Base-by-base conservation (phyloP, 257 asterid genomes). In the Lycium barbarum region DNA sequence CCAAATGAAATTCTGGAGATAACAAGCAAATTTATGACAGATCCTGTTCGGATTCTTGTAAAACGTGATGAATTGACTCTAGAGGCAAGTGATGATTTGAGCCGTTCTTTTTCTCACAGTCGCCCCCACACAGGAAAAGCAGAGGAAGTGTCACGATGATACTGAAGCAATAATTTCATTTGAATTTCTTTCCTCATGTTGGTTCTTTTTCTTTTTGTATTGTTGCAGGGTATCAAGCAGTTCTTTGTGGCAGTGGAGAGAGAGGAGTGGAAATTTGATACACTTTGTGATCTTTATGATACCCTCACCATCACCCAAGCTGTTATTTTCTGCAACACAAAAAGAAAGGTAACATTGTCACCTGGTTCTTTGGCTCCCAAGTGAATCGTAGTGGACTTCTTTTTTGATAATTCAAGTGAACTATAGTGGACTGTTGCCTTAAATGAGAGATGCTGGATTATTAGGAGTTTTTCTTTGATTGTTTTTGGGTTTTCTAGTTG, bases 31-130 rank as follows among this genome's bases (percentile, higher is more conserved):
- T 97, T 97, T 90, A 97, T 97, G 99, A 95, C 99, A 2, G 99
- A 94, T 86, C 99, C 99, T 51, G 98, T 97, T 82, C 95, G 99
- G 68, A 95, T 95, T 84, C 98, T 97, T 55, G 99, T 97, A 59
- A 97, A 97, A 87, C 98, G 98, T 92, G 99, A 97, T 93, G 99
- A 97, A 73, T 91, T 97, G 97, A 97, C 99, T 10, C 92, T 95
- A 40, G 99, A 97, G 97, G 99, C 91, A 86, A 13, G 91, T 78
- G 20, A 57, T 61, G 67, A 58, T 87, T 84, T 79, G 47, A 62
- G 61, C 59, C 22, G 20, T 26, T 76, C 47, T 76, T 78, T 54
- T 53, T 78, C 66, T 1, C 22, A 51, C 82, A 7, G 6, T 4
- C 3, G 17, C 62, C 22, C 82, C 61, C 82, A 53, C 47, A 53